These are phyloP conservation scores for Bimuria novae-zelandiae DNA, from an alignment of 2,329 filamentous ascomycete species.

Conservation along the genomic window DNA sequence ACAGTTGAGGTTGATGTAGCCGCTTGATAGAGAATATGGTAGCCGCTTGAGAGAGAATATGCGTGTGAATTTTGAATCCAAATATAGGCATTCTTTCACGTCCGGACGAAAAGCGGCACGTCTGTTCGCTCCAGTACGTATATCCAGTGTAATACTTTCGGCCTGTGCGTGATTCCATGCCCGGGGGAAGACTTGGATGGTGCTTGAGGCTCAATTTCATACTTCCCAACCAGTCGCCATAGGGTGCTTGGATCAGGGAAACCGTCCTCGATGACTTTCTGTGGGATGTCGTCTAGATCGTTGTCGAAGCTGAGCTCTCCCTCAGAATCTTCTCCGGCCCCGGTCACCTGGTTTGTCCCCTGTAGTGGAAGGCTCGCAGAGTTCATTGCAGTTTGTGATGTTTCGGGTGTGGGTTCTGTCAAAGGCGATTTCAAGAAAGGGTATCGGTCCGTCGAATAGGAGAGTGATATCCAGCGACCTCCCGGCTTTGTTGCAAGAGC, in stretches of 20 bases:
- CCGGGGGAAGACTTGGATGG: conserved; percentile 17
- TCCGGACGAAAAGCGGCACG: conserved; percentile 21
- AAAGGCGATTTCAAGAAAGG: conserved; percentile 34
- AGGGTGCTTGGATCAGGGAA: conserved; percentile 45
- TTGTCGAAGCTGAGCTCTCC: conserved; percentile 9
- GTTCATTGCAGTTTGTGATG: neutral
- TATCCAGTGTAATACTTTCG: conserved; percentile 45
- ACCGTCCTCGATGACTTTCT: conserved; percentile 30
- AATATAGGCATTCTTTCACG: neutral
- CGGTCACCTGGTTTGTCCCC: neutral
- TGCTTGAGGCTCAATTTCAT: conserved; percentile 35
- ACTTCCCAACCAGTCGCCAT: conserved; percentile 44
- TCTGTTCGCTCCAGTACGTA: conserved; percentile 47
- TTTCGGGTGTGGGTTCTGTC: neutral
- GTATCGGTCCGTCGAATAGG: conserved; percentile 48
- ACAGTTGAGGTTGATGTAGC: conserved; percentile 18
- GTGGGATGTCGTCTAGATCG: conserved; percentile 31
- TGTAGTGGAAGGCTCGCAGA: neutral
- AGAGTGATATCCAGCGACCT: conserved; percentile 47
- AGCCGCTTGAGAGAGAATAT: too few relatives aligned
- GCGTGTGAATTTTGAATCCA: too few relatives aligned
- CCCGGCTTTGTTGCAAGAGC: conserved; percentile 44
- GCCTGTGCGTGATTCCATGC: conserved; percentile 36
- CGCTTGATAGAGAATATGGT: too few relatives aligned
- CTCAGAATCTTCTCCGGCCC: conserved; percentile 1